A percentile compares a stretch with the other conserved stretches of the same genome.
Evolutionary conservation across 2,329 filamentous ascomycete species (phyloP).

Genomic region (Myriosclerotinia scirpicola): DNA sequence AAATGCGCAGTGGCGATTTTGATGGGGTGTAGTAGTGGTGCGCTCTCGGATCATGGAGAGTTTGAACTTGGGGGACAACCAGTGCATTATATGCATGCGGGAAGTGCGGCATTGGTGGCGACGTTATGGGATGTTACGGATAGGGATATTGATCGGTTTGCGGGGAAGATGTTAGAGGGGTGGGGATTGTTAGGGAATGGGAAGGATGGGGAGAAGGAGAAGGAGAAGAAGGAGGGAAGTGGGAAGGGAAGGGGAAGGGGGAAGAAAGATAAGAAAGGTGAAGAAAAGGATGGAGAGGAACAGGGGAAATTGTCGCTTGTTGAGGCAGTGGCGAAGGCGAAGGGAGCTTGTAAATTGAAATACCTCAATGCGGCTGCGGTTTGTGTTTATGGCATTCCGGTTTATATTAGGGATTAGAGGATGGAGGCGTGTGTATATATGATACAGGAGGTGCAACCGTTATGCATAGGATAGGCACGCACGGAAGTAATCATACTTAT

Average conservation of each 20-base stretch:
- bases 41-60: constrained; percentile 75
- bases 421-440: not conserved
- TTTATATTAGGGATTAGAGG: constrained; percentile 50
- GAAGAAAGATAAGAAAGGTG: constrained; percentile 38
- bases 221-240: constrained; percentile 37
- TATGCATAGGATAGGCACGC: not conserved
- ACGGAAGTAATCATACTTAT: not conserved
- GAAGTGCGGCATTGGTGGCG: constrained; percentile 81
- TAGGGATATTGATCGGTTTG: constrained; percentile 93
- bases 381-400: constrained; percentile 91
- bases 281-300: constrained; percentile 32
- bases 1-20: constrained; percentile 81
- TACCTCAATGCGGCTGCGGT: constrained; percentile 94
- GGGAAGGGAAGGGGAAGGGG: constrained; percentile 34
- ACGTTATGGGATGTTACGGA: constrained; percentile 99
- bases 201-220: constrained; percentile 38
- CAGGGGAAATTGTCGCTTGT: constrained; percentile 59
- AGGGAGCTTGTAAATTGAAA: constrained; percentile 77
- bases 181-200: constrained; percentile 68
- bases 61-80: constrained; percentile 92
- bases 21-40: constrained; percentile 91
- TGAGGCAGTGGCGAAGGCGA: constrained; percentile 75
- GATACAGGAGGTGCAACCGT: not conserved
- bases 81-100: constrained; percentile 88
- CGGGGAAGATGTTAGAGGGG: constrained; percentile 72